Base-by-base conservation (phyloP, 805 yeast genomes). In the Nematodospora valgi region DNA sequence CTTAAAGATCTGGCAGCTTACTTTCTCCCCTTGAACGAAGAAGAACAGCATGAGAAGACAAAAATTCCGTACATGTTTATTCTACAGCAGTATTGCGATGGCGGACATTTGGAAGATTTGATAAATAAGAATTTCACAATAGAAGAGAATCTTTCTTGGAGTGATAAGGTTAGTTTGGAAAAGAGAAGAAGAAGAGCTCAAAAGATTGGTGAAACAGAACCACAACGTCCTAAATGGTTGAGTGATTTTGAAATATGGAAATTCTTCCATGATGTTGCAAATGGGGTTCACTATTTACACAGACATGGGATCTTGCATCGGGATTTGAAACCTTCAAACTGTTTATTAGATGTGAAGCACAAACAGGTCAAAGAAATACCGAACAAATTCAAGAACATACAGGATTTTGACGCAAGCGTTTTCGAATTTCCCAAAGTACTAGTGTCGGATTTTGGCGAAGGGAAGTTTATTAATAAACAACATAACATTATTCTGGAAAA, bases 401-500 rank as follows among this genome's bases (percentile, higher is more conserved):
- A 33, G 13, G 48, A 40, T 4, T 46, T 51, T 16, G 52, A 48
- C 15, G 39, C 38, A 9, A 41, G 35, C 5, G 39, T 56, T 1
- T 37, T 46, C 5, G 40, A 42, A 17, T 63, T 81, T 9, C 95
- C 95, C 0, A 73, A 70, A n/a, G 75, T 86, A 2, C 66, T 86
- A 10, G 89, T 88, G 9, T 80, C 94, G 28, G 96, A 88, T 59
- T 83, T 88, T 55, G 96, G 96, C 3, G 96, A 88, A 55, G 85
- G 93, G 5, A 85, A 83, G 44, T 65, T 83, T 43, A 80, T 81
- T 35, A 87, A 91, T 10, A 77, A 62, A 40, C 58, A 54, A 15
- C 37, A 44, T 20, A 34, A 46, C 13, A 40, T 46, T 2, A 33
- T 37, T 9, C 9, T 32, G 14, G 30, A 36, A 24, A 27, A 37